phyloP scores from a whole-genome alignment of 495 filamentous ascomycete species.

The Penicillium fimorum region DNA sequence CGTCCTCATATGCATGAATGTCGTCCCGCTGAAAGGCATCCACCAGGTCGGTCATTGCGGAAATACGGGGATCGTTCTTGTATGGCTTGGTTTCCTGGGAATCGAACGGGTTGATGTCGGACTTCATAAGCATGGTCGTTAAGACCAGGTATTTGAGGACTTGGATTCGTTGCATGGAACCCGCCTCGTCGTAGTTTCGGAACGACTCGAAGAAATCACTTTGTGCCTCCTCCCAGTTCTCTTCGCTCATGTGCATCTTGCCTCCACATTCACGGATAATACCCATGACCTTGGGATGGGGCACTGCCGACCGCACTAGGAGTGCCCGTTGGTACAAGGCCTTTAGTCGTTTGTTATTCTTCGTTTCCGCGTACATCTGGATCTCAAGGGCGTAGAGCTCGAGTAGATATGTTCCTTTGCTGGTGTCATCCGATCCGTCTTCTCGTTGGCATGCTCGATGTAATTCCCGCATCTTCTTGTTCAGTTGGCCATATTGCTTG shows the following conservation, averaged over 20 bases:
- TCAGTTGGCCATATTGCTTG: constrained; percentile 79
- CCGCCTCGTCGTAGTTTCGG: constrained; percentile 97
- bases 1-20: constrained; percentile 84
- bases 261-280: constrained; percentile 98
- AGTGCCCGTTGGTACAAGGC: constrained; percentile 86
- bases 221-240: constrained; percentile 97
- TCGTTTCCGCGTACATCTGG: constrained; percentile 95
- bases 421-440: constrained; percentile 89
- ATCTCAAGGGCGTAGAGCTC: constrained; percentile 98
- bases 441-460: constrained; percentile 86
- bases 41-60: constrained; percentile 94
- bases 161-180: constrained; percentile 92
- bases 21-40: constrained; percentile 96
- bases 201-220: constrained; percentile 99
- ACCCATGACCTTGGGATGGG: constrained; percentile 98
- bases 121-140: constrained; percentile 97
- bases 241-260: constrained; percentile 99
- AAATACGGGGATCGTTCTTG: constrained; percentile 89
- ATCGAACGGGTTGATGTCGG: constrained; percentile 99
- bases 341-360: constrained; percentile 97
- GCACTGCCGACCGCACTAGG: constrained; percentile 88
- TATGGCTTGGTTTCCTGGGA: constrained; percentile 99
- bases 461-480: constrained; percentile 81
- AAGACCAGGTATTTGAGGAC: constrained; percentile 96
- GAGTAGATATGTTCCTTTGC: constrained; percentile 92